phyloP scores from a whole-genome alignment of 257 asterid genomes.

The Perilla frutescens region DNA sequence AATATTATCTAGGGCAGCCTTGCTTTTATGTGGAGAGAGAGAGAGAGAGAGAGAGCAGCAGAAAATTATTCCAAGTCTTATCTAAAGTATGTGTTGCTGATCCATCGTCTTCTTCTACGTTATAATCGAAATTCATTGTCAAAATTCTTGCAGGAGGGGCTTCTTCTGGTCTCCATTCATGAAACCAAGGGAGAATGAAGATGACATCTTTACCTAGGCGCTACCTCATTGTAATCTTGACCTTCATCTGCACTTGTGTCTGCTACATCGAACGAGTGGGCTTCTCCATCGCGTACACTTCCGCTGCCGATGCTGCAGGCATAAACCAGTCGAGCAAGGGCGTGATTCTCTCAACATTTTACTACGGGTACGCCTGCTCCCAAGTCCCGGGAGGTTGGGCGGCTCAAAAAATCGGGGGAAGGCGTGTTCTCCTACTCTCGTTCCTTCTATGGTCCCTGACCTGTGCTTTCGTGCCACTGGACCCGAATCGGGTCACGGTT shows the following conservation, averaged over 20 bases:
- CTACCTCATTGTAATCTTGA: slow-evolving; percentile 69
- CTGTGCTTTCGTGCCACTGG: slow-evolving; percentile 80
- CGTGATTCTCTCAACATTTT: slow-evolving; percentile 80
- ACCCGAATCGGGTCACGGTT: slow-evolving; percentile 61
- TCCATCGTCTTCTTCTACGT: neutral
- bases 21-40: neutral
- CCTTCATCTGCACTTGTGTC: slow-evolving; percentile 86
- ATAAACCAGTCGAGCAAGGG: slow-evolving; percentile 87
- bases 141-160: slow-evolving; percentile 35
- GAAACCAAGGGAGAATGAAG: slow-evolving; percentile 65
- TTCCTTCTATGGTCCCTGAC: slow-evolving; percentile 86
- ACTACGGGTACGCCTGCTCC: slow-evolving; percentile 91
- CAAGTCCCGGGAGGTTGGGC: slow-evolving; percentile 99
- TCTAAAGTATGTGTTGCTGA: neutral
- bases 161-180: slow-evolving; percentile 44
- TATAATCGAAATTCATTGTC: neutral
- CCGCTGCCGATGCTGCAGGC: slow-evolving; percentile 90
- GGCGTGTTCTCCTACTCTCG: slow-evolving; percentile 82
- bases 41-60: neutral
- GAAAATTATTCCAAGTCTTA: neutral
- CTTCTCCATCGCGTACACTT: slow-evolving; percentile 89
- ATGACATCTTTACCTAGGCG: slow-evolving; percentile 65
- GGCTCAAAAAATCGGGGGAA: slow-evolving; percentile 87
- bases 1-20: neutral
- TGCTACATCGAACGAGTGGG: slow-evolving; percentile 96